Evolutionary conservation across 768 basidiomycete species (phyloP), one percentile per base, ranked within the genome.

Genomic region (Tricholoma sp.): DNA sequence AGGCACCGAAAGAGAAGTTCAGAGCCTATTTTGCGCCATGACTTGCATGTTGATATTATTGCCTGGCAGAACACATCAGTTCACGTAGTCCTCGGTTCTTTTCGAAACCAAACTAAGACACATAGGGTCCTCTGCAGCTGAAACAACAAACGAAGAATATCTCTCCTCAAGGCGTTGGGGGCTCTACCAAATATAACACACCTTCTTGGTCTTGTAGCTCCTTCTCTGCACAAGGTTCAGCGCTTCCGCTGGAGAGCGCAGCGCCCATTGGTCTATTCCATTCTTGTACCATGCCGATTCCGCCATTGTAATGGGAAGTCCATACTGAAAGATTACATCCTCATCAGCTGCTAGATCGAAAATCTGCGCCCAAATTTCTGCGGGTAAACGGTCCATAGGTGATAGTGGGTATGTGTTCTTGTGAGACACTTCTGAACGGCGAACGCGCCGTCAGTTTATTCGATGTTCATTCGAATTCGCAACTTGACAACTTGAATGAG

Each of bases 311-410:
- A 82, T 85, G 6, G 85, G 86, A 8, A 88, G 67, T 0, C 78
- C 79, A 52, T 79, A 77, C 61, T 82, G 80, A 60, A 86, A 83
- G 32, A 89, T 77, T n/a, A 81, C 73, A 61, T 87, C 84, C 63
- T 89, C 87, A 52, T 87, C 84, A 5, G 84, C 79, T 1, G 88
- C 86, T 22, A 86, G 74, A 63, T 85, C 79, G 64, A 91, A 90
- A 6, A 91, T 87, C 47, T 82, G 74, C 0, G 79, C 76, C 82
- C 83, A 85, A 2, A 91, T 73, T 72, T 91, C 89, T 7, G 81
- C 79, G 3, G 89, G 89, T 2, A 91, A n/a, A 50, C 16, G 16
- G 14, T 31, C 47, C 47, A 50, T 50, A n/a, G n/a, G 14, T 46
- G 14, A 6, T 6, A 37, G 31, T 32, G 6, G 31, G 6, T 32